Conservation (phyloP, 768 basidiomycete species). For the Psilocybe cubensis region DNA sequence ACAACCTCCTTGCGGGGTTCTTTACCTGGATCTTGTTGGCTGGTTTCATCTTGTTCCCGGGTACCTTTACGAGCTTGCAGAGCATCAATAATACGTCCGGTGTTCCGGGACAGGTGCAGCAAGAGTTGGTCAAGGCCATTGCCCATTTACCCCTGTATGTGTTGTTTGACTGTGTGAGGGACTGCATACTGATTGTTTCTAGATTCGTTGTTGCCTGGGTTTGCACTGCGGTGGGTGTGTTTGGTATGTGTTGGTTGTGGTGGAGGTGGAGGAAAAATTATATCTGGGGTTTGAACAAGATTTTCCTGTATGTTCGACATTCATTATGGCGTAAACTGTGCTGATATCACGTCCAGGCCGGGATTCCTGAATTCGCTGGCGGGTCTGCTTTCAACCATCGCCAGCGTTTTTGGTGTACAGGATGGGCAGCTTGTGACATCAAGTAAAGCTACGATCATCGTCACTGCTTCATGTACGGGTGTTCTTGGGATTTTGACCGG, state of each 20-base stretch:
- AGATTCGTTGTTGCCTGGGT: constrained; percentile 60
- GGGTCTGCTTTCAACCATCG: constrained; percentile 57
- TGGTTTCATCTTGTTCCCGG: constrained; percentile 65
- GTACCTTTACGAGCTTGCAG: constrained; percentile 58
- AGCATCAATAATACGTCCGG: constrained; percentile 30
- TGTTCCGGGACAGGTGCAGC: constrained; percentile 24
- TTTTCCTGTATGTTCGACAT: constrained; percentile 50
- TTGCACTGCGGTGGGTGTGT: constrained; percentile 55
- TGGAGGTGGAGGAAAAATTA: constrained; percentile 64
- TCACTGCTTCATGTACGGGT: constrained; percentile 41
- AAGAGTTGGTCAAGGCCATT: constrained; percentile 37
- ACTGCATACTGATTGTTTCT: background rate
- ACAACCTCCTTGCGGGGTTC: constrained; percentile 57
- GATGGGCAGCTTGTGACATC: constrained; percentile 45
- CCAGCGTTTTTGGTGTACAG: constrained; percentile 54
- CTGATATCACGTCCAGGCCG: constrained; percentile 39
- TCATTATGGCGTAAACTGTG: background rate
- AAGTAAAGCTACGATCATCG: constrained; percentile 49
- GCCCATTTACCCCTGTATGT: constrained; percentile 51
- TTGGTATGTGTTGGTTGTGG: constrained; percentile 62
- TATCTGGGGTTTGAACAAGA: constrained; percentile 58
- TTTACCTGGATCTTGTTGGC: constrained; percentile 68
- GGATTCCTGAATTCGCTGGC: constrained; percentile 60
- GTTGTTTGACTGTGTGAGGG: too few species aligned
- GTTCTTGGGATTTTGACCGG: constrained; percentile 44